Percentiles rank a stretch among this genome's conserved stretches.
Evolutionary conservation across 139 green algal species (phyloP).

Genomic region (Volvox africanus): DNA sequence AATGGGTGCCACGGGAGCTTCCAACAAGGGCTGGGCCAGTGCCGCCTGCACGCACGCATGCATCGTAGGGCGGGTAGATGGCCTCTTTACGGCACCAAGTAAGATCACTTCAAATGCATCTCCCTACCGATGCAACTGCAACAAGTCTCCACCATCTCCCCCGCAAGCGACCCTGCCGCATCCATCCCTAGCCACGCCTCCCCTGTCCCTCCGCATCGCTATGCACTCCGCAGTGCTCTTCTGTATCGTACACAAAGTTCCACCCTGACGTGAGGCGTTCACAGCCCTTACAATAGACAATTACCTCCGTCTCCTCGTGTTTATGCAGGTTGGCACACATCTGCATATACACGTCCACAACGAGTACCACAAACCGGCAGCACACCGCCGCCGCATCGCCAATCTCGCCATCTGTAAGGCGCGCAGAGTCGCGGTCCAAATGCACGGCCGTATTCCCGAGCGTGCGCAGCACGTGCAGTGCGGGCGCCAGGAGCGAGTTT

Average conservation of each 20-base stretch:
- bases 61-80: no score
- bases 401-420: slow-evolving; percentile 38
- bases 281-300: no score
- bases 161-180: no score
- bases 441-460: slow-evolving; percentile 45
- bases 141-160: no score
- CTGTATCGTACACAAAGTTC: no score
- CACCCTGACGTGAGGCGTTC: no score
- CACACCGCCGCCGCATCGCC: slow-evolving; percentile 35
- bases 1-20: slow-evolving; percentile 25
- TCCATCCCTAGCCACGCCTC: no score
- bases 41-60: slow-evolving; percentile 1
- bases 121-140: no score
- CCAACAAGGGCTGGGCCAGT: slow-evolving; percentile 15
- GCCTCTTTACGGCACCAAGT: no score
- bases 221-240: no score
- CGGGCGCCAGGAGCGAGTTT: slow-evolving; percentile 11
- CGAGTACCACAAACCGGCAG: slow-evolving; percentile 33
- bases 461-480: slow-evolving; percentile 41
- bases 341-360: slow-evolving; percentile 44
- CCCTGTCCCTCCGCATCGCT: no score
- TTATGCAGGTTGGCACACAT: slow-evolving; percentile 47
- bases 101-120: no score
- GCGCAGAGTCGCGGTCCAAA: slow-evolving; percentile 21
- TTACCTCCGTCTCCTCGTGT: slow-evolving; percentile 14